Evolutionary conservation across 306 rosid genomes (phyloP).

Genomic region (Hippophae tibetana): DNA sequence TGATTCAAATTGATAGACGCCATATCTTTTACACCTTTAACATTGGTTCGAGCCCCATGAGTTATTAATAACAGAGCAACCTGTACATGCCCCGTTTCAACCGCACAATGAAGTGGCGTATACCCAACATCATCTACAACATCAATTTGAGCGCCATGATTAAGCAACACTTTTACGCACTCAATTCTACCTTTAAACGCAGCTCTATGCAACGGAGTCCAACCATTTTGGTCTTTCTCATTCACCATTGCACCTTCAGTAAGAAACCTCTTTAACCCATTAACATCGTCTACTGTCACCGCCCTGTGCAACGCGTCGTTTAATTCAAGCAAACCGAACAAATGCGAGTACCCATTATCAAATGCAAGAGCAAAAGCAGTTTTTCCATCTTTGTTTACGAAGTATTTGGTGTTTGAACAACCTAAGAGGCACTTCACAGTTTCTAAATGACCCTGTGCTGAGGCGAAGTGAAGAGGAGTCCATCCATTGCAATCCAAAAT

Average conservation of each 20-base stretch:
- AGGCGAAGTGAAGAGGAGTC: constrained; percentile 69
- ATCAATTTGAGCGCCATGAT: constrained; percentile 58
- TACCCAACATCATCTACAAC: constrained; percentile 50
- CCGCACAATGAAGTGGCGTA: constrained; percentile 64
- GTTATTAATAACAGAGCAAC: constrained; percentile 42
- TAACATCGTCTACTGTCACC: constrained; percentile 49
- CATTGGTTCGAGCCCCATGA: constrained; percentile 36
- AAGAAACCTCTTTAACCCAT: constrained; percentile 41
- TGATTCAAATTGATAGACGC: constrained; percentile 11
- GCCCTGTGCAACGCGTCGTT: constrained; percentile 52
- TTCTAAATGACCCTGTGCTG: constrained; percentile 44
- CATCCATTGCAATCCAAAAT: constrained; percentile 31
- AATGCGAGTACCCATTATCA: constrained; percentile 36
- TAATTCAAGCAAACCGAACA: constrained; percentile 38
- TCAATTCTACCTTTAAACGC: constrained; percentile 70
- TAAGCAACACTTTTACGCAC: constrained; percentile 51
- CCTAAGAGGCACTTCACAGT: constrained; percentile 41
- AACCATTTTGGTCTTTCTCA: constrained; percentile 69
- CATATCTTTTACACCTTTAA: constrained; percentile 23
- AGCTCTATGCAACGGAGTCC: constrained; percentile 85
- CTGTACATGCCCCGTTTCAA: constrained; percentile 57
- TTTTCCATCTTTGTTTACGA: constrained; percentile 36
- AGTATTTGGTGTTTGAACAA: constrained; percentile 47
- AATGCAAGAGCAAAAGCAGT: constrained; percentile 48
- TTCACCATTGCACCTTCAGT: constrained; percentile 52